A percentile compares a stretch with the other conserved stretches of the same genome.
Evolutionary conservation across 2,329 filamentous ascomycete species (phyloP).

Genomic region (Aspergillus ochraceoroseus): DNA sequence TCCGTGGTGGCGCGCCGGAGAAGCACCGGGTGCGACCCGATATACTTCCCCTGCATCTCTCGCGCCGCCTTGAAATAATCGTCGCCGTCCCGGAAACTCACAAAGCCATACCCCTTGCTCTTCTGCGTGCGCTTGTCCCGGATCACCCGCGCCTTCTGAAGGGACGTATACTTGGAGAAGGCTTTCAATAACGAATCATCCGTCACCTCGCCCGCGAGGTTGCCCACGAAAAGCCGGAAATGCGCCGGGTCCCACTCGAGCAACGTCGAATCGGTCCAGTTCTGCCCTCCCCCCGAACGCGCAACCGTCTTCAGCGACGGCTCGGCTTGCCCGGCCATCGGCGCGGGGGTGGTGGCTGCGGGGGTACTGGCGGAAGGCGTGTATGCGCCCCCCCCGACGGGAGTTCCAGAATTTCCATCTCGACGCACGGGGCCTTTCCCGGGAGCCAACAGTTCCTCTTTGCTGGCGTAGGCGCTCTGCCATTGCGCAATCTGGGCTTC

Average conservation of each 20-base stretch:
- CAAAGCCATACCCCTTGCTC: slow-evolving; percentile 93
- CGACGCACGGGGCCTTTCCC: slow-evolving; percentile 41
- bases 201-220: slow-evolving; percentile 93
- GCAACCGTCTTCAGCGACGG: slow-evolving; percentile 73
- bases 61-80: slow-evolving; percentile 94
- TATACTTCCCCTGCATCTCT: slow-evolving; percentile 99
- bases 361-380: slow-evolving; percentile 29
- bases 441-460: slow-evolving; percentile 48
- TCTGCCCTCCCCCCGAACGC: slow-evolving; percentile 82
- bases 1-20: slow-evolving; percentile 87
- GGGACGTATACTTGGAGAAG: slow-evolving; percentile 78
- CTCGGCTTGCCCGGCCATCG: slow-evolving; percentile 41
- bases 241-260: slow-evolving; percentile 96
- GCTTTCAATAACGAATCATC: slow-evolving; percentile 94
- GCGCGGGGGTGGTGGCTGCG: slow-evolving; percentile 41
- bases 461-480: slow-evolving; percentile 79
- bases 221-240: slow-evolving; percentile 91
- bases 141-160: slow-evolving; percentile 89
- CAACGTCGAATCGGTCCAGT: slow-evolving; percentile 81
- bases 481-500: slow-evolving; percentile 91
- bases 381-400: slow-evolving; percentile 26
- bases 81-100: slow-evolving; percentile 90
- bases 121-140: slow-evolving; percentile 95
- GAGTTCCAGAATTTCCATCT: slow-evolving; percentile 34
- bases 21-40: slow-evolving; percentile 89